Base-by-base conservation (phyloP, 176 grass and related monocot species). In the Elaeis guineensis region DNA sequence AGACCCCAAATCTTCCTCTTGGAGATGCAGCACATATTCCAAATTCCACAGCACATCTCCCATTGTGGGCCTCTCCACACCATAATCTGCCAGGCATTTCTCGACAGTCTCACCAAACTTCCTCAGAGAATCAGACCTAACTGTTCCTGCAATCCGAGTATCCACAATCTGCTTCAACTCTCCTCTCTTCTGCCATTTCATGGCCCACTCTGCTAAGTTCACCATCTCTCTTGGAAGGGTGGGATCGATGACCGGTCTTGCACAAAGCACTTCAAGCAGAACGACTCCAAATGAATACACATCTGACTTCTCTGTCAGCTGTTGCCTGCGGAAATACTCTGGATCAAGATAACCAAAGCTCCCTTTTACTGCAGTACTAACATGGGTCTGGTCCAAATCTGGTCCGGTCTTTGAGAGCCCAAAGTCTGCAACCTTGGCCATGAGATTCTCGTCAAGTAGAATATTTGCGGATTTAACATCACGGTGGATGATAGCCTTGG, bases 271-370 rank as follows among this genome's bases (percentile, higher is more conserved):
- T 75, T 96, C 91, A 4, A 96, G 86, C 65, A 96, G 75, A 55
- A 96, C 92, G n/a, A 96, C 92, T 23, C 92, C 92, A 4, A 82
- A 96, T 16, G 92, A 96, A 55, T 96, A 96, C 19, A 88, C 92
- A 62, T 96, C 92, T 25, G 92, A 96, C 69, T 96, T 96, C 73
- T 90, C 87, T 2, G 92, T 96, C 54, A 96, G 54, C 35, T 85
- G 87, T 70, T 96, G 86, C 64, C 78, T 86, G 25, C 86, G 64
- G 28, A 96, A 87, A 63, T 96, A 96, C 72, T 96, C 91, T 5
- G 91, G 91, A 69, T 96, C 91, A 15, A 96, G 86, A 75, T 96
- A 96, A n/a, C 91, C 91, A 56, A 96, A 96, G 72, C 91, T 96
- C 4, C 91, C 91, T 81, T 96, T 96, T 53, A 96, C 91, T 56